Conservation (phyloP, 495 filamentous ascomycete genomes). For the Echria macrotheca region DNA sequence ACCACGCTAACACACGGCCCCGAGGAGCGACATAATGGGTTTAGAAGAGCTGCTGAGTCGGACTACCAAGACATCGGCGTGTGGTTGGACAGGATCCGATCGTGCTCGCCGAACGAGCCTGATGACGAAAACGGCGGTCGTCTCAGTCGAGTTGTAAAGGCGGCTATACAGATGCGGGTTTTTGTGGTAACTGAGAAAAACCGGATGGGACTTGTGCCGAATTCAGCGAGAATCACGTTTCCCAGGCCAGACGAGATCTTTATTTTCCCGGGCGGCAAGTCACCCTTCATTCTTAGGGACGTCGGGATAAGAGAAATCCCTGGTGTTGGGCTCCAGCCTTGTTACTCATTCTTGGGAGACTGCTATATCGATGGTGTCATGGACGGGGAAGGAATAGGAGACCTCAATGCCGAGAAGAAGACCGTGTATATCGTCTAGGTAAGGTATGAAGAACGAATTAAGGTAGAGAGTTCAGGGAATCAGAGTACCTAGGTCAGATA, state of each 20-base stretch:
- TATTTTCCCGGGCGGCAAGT: constrained; percentile 2
- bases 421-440: constrained; percentile 5
- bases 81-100: no score
- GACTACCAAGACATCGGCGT: background rate
- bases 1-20: background rate
- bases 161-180: constrained; percentile 2
- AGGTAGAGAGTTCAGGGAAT: no score
- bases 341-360: constrained; percentile 1
- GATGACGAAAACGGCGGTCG: background rate
- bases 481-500: no score
- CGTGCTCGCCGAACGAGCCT: background rate
- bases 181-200: background rate
- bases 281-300: background rate
- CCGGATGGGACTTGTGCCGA: constrained; percentile 3
- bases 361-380: constrained; percentile 7
- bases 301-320: constrained; percentile 3
- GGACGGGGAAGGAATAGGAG: background rate
- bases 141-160: background rate
- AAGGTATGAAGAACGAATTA: no score
- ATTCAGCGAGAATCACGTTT: background rate
- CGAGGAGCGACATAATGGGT: no score
- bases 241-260: constrained; percentile 5
- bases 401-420: background rate
- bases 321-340: background rate
- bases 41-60: background rate